Conservation (phyloP, 192 early-diverging fungal genomes). For the Podila clonocystis region DNA sequence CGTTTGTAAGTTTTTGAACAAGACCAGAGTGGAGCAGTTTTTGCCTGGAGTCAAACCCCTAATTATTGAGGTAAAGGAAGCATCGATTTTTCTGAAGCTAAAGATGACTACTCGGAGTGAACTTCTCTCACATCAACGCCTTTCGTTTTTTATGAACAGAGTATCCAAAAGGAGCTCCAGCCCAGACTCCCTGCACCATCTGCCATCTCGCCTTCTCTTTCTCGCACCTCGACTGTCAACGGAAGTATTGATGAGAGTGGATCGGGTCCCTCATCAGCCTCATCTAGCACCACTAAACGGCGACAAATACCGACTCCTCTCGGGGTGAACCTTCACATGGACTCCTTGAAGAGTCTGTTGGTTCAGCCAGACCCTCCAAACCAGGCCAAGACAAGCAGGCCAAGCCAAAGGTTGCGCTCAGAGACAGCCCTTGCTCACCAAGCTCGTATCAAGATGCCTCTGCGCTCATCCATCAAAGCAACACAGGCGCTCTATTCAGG, state of each 20-base stretch:
- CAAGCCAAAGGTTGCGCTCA: conserved; percentile 19
- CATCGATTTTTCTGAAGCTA: not conserved
- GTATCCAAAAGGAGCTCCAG: conserved; percentile 44
- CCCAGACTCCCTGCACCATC: conserved; percentile 7
- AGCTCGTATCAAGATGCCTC: conserved; percentile 37
- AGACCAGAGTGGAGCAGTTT: conserved; percentile 48
- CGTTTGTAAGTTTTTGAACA: conserved; percentile 51
- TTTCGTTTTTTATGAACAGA: conserved; percentile 9
- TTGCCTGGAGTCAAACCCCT: conserved; percentile 47
- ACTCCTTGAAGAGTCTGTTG: conserved; percentile 36
- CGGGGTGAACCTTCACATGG: conserved; percentile 41
- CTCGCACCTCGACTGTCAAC: conserved; percentile 1
- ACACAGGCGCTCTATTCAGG: conserved; percentile 34
- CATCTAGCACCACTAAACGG: conserved; percentile 4
- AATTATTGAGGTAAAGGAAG: conserved; percentile 39
- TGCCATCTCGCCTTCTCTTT: conserved; percentile 1
- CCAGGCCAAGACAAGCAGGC: conserved; percentile 9
- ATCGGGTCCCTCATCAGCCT: not conserved
- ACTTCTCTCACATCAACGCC: not conserved
- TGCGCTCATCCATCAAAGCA: conserved; percentile 31
- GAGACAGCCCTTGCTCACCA: conserved; percentile 42
- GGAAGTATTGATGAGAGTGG: not conserved
- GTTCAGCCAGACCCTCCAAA: conserved; percentile 34
- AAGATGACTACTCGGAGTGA: no score
- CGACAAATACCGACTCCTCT: conserved; percentile 19